phyloP scores from a whole-genome alignment of 805 yeast species.

The Cyberlindnera japonica region DNA sequence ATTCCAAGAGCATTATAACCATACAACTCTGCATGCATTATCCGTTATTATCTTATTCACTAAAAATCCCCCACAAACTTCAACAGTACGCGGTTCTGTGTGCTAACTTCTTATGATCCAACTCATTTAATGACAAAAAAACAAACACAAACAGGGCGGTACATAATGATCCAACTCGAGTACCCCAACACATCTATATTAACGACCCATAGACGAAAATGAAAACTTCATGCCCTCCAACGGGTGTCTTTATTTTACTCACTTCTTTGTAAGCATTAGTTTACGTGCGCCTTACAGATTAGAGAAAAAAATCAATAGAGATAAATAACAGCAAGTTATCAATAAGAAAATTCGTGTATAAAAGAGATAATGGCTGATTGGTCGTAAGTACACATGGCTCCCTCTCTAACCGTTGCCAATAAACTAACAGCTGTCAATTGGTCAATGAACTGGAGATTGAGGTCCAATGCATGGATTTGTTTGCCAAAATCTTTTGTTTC shows the following conservation, averaged over 20 bases:
- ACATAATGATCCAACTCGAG: slow-evolving; percentile 16
- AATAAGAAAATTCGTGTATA: background rate
- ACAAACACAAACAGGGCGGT: too few relatives aligned
- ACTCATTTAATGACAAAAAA: slow-evolving; percentile 11
- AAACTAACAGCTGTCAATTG: background rate
- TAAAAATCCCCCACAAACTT: too few relatives aligned
- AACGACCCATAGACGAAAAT: slow-evolving; percentile 4
- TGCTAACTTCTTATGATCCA: slow-evolving; percentile 11
- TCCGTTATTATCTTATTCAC: too few relatives aligned
- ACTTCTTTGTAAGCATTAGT: too few relatives aligned
- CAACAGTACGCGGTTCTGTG: slow-evolving; percentile 8
- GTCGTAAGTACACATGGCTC: background rate
- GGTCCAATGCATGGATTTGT: too few relatives aligned
- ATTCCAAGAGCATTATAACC: background rate
- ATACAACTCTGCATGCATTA: background rate
- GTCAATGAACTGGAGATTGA: too few relatives aligned
- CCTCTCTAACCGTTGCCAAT: background rate
- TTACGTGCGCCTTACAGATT: background rate
- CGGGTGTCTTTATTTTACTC: slow-evolving; percentile 8
- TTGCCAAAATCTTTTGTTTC: too few relatives aligned
- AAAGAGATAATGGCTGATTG: slow-evolving; percentile 1
- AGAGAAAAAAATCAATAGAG: background rate
- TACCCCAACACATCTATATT: slow-evolving; percentile 1
- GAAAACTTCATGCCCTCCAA: slow-evolving; percentile 10
- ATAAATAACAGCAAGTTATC: background rate